Conservation (phyloP, 192 early-diverging fungal genomes). For the Coemansia sp. region DNA sequence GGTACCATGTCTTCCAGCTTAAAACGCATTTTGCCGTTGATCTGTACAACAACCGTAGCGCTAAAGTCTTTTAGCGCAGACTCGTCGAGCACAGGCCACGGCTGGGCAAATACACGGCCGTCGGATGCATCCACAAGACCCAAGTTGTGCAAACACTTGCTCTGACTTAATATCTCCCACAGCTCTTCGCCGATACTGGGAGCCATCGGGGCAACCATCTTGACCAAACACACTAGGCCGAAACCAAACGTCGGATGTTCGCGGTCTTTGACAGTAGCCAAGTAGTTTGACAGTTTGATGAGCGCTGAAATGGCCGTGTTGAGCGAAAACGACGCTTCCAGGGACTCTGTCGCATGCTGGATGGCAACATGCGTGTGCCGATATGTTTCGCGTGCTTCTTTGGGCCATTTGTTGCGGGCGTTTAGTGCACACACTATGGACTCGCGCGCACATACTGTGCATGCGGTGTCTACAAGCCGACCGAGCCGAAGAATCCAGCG, state of each 20-base stretch:
- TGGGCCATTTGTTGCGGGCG: conserved; percentile 18
- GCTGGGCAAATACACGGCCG: conserved; percentile 53
- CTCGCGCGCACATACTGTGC: conserved; percentile 47
- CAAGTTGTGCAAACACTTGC: conserved; percentile 24
- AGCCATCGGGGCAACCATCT: conserved; percentile 73
- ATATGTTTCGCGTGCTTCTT: conserved; percentile 37
- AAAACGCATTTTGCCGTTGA: conserved; percentile 79
- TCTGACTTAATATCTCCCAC: conserved; percentile 52
- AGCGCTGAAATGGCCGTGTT: conserved; percentile 83
- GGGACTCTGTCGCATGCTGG: conserved; percentile 45
- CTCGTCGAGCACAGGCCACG: conserved; percentile 61
- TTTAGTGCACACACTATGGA: conserved; percentile 50
- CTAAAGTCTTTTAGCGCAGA: conserved; percentile 55
- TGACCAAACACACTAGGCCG: conserved; percentile 59
- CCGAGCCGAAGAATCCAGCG: conserved; percentile 72
- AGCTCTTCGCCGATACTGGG: conserved; percentile 74
- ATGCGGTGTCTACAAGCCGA: conserved; percentile 55
- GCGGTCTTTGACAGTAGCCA: conserved; percentile 25
- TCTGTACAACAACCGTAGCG: conserved; percentile 54
- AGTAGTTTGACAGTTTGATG: conserved; percentile 73
- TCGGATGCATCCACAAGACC: not conserved
- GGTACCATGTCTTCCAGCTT: conserved; percentile 50
- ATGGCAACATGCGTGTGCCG: conserved; percentile 36
- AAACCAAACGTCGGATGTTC: conserved; percentile 57
- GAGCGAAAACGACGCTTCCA: conserved; percentile 60